These are phyloP conservation scores for Tuber borchii DNA, from an alignment of 495 filamentous ascomycete genomes.

Conservation along the genomic window DNA sequence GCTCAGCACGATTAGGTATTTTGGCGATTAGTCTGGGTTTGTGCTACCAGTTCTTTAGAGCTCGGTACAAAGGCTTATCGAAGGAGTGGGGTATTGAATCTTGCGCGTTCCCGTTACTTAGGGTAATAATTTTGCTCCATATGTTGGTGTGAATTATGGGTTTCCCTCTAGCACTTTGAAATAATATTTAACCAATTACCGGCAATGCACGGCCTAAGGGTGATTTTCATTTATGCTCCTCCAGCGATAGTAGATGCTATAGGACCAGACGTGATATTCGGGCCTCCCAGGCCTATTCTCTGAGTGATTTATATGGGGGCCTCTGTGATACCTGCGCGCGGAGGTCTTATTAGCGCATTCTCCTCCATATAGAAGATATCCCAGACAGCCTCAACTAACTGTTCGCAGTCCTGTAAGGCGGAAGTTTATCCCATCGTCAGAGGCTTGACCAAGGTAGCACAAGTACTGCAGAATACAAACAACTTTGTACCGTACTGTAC, in stretches of 20 bases:
- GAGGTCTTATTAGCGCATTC: background rate
- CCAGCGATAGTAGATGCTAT: background rate
- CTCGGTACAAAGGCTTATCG: background rate
- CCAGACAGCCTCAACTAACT: background rate
- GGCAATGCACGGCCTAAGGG: background rate
- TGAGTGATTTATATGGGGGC: background rate
- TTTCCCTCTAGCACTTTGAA: background rate
- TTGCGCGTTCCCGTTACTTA: background rate
- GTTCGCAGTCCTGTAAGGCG: background rate
- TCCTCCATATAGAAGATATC: background rate
- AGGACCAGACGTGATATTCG: background rate
- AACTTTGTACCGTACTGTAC: background rate
- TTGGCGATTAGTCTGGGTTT: background rate
- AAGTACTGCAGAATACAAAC: conserved; percentile 1
- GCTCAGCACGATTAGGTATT: background rate
- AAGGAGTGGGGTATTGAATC: background rate
- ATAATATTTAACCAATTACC: background rate
- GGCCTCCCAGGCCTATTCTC: background rate
- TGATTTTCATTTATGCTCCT: background rate
- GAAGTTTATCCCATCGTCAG: background rate
- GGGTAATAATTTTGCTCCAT: background rate
- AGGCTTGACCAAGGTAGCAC: background rate
- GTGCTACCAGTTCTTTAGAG: background rate
- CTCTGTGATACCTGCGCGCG: background rate
- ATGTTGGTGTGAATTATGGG: background rate